Evolutionary conservation across 2,329 filamentous ascomycete species (phyloP), one percentile per base, ranked within the genome.

Genomic region (Pseudogymnoascus pannorum): DNA sequence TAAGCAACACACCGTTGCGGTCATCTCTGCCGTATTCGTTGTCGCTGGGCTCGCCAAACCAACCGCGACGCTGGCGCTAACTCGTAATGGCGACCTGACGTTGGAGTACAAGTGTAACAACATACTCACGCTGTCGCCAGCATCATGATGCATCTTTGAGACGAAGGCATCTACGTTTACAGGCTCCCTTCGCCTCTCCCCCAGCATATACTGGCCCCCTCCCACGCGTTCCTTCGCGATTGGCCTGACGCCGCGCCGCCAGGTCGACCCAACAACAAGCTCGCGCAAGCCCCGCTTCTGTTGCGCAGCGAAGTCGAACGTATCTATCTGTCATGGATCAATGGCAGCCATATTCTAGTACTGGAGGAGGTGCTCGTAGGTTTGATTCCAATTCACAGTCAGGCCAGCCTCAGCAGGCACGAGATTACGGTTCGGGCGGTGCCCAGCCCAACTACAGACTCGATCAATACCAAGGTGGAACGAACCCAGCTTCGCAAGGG

Each of bases 261-360:
- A 59, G 57, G 57, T 38, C 35, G 26, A 42, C 60, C 26, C 44
- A 42, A 48, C 40, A 48, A 61, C 36, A 51, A 58, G 57, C 60
- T 38, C 38, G 48, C 59, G 36, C 36, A 38, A 58, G 58, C 60
- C 24, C 57, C 36, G 38, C 59, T 61, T 26, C 33, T 54, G 31
- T 29, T 44, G 40, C 44, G 54, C 60, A 16, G 33, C 59, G 61
- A 31, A 58, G 33, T 60, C 59, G 61, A 33, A 38, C 57, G 51
- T 60, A 36, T 60, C 51, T 62, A 63, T 60, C 68, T 68, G 71
- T 68, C 70, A 82, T 84, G 81, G 81, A 83, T 77, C 77, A 87
- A 78, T 89, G 86, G 86, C 84, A 86, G 77, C 74, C 81, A 66
- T 90, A 89, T 75, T 77, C 82, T 73, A 86, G 89, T 75, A 78